These are phyloP conservation scores for Alternaria brassicicola DNA, from an alignment of 2,329 filamentous ascomycete genomes.

Conservation along the genomic window DNA sequence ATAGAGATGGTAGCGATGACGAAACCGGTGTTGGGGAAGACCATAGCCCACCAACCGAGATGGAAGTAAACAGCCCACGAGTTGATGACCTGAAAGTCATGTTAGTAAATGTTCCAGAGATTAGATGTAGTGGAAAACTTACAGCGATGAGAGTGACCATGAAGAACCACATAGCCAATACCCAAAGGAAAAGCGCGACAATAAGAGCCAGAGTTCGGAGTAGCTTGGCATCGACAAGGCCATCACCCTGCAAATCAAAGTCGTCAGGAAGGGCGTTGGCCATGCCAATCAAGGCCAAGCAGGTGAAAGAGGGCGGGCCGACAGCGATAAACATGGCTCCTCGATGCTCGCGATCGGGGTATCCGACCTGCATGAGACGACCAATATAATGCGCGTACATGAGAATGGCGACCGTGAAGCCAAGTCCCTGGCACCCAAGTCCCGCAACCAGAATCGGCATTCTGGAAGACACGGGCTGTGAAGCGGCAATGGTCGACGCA, in stretches of 20 bases:
- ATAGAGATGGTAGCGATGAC: slow-evolving; percentile 52
- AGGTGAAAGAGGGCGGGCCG: slow-evolving; percentile 75
- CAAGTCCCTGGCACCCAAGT: slow-evolving; percentile 72
- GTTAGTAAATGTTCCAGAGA: slow-evolving; percentile 43
- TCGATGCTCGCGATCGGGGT: slow-evolving; percentile 68
- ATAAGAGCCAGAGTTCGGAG: slow-evolving; percentile 56
- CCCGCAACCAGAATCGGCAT: slow-evolving; percentile 70
- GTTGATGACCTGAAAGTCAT: slow-evolving; percentile 33
- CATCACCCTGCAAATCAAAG: slow-evolving; percentile 57
- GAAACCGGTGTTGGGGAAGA: slow-evolving; percentile 53
- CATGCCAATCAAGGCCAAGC: slow-evolving; percentile 72
- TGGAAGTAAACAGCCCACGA: slow-evolving; percentile 58
- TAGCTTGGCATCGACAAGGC: slow-evolving; percentile 52
- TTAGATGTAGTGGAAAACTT: slow-evolving; percentile 19
- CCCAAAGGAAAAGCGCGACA: slow-evolving; percentile 67
- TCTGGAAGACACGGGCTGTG: slow-evolving; percentile 63
- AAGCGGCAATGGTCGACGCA: slow-evolving; percentile 67
- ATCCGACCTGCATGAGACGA: slow-evolving; percentile 70
- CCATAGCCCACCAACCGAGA: slow-evolving; percentile 68
- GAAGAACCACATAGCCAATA: slow-evolving; percentile 65
- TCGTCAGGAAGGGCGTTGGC: slow-evolving; percentile 58
- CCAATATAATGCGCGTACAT: slow-evolving; percentile 77
- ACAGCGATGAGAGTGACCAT: slow-evolving; percentile 50
- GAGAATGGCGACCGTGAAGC: slow-evolving; percentile 70
- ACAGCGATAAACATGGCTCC: slow-evolving; percentile 78